Evolutionary conservation across 2,329 filamentous ascomycete species (phyloP), one percentile per base, ranked within the genome.

Genomic region (Colletotrichum ledebouriae): DNA sequence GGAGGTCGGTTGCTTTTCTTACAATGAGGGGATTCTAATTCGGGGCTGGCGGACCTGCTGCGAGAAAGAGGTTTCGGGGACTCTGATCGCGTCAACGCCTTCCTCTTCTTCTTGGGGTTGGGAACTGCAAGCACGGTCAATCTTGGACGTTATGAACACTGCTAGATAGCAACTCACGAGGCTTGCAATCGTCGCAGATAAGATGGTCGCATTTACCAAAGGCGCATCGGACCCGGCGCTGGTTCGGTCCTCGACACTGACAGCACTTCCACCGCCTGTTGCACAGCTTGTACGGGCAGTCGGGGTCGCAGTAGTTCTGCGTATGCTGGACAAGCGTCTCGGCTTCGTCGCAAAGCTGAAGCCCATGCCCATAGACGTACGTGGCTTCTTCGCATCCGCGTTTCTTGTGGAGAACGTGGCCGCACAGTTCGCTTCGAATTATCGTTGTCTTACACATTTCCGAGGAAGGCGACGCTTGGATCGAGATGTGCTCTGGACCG

Each of bases 201-300:
- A 1, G 3, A 42, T 69, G 66, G 2, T 13, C 41, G 20, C 66
- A 69, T 3, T 17, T 2, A 3, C 20, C 17, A 11, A 29, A 20
- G n/a, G 29, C 34, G 29, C 66, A 69, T 4, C 25, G 25, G 5
- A 41, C 9, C 13, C 13, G 17, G 6, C 15, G 9, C 42, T 56
- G 34, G 11, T 65, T 69, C 5, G 62, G 55, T 3, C 13, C 3
- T 0, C 37, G 4, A 22, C 66, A 69, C 34, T 33, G 7, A 15
- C 63, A 58, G 25, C 66, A 69, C 4, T 9, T 9, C 66, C 66
- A 69, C 3, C 47, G 25, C 44, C 5, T 55, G 3, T 53, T 12
- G 29, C 13, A 44, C 6, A 11, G 9, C 7, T n/a, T 12, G 37
- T 69, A 66, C 6, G 42, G 7, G 33, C 66, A 69, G 3, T 1